Evolutionary conservation across 352 stramenopile species (phyloP).

Genomic region (Thraustochytrium sp.): DNA sequence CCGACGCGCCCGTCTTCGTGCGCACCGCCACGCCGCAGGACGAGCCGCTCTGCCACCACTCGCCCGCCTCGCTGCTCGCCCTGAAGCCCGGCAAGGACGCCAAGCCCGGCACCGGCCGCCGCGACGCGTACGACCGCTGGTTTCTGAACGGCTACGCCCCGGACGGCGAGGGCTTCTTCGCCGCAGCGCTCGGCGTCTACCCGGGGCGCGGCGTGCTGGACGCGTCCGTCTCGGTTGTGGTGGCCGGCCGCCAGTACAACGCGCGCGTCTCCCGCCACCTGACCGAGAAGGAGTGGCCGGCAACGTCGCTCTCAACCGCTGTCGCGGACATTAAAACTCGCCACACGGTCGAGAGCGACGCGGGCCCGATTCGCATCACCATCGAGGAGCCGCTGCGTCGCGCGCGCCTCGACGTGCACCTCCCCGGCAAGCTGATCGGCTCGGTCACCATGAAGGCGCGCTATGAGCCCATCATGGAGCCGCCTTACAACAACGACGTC

Average conservation of each 20-base stretch:
- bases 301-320: too few species aligned
- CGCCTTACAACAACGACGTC: not conserved
- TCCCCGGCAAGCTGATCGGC: not conserved
- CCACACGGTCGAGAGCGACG: not conserved
- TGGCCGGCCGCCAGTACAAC: not conserved
- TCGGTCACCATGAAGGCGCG: not conserved
- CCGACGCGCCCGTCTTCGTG: not conserved
- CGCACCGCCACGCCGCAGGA: not conserved
- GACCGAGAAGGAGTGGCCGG: not conserved
- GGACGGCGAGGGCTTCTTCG: not conserved
- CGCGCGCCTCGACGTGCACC: not conserved
- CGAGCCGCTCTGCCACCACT: not conserved
- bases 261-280: not conserved
- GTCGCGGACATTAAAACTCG: too few species aligned
- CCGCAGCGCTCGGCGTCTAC: not conserved
- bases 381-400: not conserved
- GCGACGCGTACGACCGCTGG: not conserved
- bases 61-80: not conserved
- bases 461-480: constrained; percentile 21
- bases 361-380: constrained; percentile 1
- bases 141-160: constrained; percentile 2
- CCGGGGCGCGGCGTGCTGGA: not conserved
- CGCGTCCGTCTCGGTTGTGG: not conserved
- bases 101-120: not conserved
- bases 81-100: not conserved